phyloP scores from a whole-genome alignment of 768 basidiomycete species.

The Pleurotus citrinopileatus region DNA sequence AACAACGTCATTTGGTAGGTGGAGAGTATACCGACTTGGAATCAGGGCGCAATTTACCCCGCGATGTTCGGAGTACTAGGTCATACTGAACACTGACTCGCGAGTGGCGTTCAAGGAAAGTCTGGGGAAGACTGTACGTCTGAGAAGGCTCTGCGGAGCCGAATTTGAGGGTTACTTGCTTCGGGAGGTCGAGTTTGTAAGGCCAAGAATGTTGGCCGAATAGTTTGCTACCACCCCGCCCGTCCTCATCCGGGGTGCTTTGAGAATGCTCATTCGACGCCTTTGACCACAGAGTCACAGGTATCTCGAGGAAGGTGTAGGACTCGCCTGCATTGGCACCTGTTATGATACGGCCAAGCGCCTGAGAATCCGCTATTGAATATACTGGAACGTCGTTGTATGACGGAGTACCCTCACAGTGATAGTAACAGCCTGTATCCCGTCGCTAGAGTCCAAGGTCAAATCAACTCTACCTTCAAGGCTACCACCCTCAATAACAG shows the following conservation, averaged over 20 bases:
- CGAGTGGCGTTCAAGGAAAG: constrained; percentile 35
- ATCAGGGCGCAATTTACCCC: constrained; percentile 31
- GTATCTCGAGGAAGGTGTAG: constrained; percentile 14
- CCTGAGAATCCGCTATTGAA: constrained; percentile 18
- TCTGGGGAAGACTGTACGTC: constrained; percentile 32
- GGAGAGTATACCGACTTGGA: constrained; percentile 23
- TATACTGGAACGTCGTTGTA: constrained; percentile 2
- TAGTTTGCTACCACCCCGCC: constrained; percentile 23
- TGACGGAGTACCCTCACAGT: constrained; percentile 35
- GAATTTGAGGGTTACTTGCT: constrained; percentile 24
- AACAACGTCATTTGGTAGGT: too few relatives aligned
- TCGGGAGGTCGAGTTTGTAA: constrained; percentile 37
- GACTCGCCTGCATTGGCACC: constrained; percentile 31
- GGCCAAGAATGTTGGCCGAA: constrained; percentile 34
- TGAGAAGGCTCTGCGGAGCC: constrained; percentile 17
- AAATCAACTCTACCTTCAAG: constrained; percentile 34
- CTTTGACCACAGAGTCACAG: neutral
- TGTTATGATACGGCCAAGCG: constrained; percentile 35
- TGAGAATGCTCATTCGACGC: neutral
- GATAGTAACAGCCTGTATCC: constrained; percentile 45
- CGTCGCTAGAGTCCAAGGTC: constrained; percentile 34
- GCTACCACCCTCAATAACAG: constrained; percentile 29
- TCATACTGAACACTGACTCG: constrained; percentile 36
- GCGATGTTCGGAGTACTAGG: constrained; percentile 26
- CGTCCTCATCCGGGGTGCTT: neutral